phyloP scores from a whole-genome alignment of 108 stramenopile genomes.

The Stephanodiscus triporus region DNA sequence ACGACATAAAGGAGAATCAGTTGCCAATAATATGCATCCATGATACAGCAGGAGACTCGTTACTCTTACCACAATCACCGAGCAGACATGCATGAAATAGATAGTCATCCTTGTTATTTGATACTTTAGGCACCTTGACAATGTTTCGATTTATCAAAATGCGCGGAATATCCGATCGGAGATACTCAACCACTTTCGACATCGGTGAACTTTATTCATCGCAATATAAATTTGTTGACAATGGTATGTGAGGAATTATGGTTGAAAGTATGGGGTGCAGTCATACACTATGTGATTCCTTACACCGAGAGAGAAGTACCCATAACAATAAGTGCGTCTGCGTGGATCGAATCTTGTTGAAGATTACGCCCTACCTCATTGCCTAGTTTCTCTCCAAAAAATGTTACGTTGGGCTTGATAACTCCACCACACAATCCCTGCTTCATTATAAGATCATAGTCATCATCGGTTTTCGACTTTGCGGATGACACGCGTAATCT shows the following conservation, averaged over 20 bases:
- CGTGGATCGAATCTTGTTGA: constrained; percentile 71
- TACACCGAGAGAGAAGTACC: constrained; percentile 87
- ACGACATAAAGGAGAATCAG: too few species aligned
- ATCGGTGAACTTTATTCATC: constrained; percentile 66
- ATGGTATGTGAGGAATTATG: background rate
- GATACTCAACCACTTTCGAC: constrained; percentile 73
- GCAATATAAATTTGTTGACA: background rate
- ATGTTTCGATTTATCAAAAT: constrained; percentile 86
- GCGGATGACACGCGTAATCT: constrained; percentile 15
- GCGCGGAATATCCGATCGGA: constrained; percentile 68
- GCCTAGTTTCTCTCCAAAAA: constrained; percentile 82
- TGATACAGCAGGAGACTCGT: background rate
- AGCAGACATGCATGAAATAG: constrained; percentile 82
- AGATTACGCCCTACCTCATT: constrained; percentile 59
- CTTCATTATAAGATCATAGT: background rate
- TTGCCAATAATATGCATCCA: background rate
- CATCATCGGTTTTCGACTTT: constrained; percentile 9
- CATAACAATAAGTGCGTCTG: constrained; percentile 87
- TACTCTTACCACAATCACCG: constrained; percentile 68
- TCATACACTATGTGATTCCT: constrained; percentile 21
- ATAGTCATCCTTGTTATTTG: constrained; percentile 33
- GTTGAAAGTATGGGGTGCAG: constrained; percentile 1
- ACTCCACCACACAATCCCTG: constrained; percentile 70
- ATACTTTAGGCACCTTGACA: constrained; percentile 54
- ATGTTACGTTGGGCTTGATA: constrained; percentile 82